Base-by-base conservation (phyloP, 179 eudicot species). In the Vitellaria paradoxa region DNA sequence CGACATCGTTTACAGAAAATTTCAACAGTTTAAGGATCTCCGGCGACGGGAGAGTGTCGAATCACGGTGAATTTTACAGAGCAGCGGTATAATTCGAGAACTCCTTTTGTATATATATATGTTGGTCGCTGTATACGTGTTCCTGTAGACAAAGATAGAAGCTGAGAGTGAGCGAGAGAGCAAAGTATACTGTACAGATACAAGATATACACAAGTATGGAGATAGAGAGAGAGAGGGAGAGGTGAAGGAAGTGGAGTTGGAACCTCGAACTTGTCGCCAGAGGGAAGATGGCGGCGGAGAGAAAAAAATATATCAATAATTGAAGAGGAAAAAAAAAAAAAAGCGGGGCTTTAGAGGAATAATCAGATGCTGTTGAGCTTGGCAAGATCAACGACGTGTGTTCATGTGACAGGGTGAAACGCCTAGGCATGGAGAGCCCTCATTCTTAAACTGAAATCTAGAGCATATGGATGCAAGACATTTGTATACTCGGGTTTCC, bases 1-100 rank as follows among this genome's bases (percentile, higher is more conserved):
- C 52, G 89, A 76, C 88, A 86, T 86, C 14, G 72, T 30, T 64
- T 24, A 5, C 21, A 7, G 21, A 14, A 15, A 47, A 56, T 50
- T 37, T 69, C 52, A 26, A 7, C 61, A 37, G 10, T 18, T 7
- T 21, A 17, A 49, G 42, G 23, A 10, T 14, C 17, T 21, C 73
- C 42, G 45, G 20, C 18, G 40, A 50, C 18, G 9, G 37, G 7
- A 0, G 12, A 21, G 2, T 10, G 37, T 10, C 10, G 6, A 63
- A 63, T 24, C 37, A 17, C 26, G 5, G 71, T 9, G 8, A 69
- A 69, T 23, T 69, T 23, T 6, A 2, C 37, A 6, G 18, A 49
- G 10, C 26, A 46, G 18, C 30, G 7, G 73, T 4, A 10, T 20
- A 42, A 45, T 47, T 20, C 45, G 72, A 11, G 24, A 68, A 21